Conservation (phyloP, 768 basidiomycete genomes). For the Leccinum olivaceopallidum region DNA sequence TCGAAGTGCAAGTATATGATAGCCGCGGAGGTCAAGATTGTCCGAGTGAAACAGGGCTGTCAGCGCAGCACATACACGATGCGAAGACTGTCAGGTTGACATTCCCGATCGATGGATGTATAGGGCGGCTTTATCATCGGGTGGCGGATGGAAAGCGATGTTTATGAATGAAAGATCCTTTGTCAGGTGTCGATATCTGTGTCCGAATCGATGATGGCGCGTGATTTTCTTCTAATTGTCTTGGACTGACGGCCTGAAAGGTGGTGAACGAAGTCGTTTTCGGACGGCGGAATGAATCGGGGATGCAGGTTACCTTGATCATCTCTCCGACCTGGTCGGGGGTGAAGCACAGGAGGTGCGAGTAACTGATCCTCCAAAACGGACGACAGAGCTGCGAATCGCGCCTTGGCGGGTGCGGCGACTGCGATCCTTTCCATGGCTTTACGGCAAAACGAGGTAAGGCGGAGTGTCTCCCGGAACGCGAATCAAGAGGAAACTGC, state of each 20-base stretch:
- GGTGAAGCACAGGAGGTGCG: slow-evolving; percentile 8
- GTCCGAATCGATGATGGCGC: slow-evolving; percentile 11
- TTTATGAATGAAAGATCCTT: slow-evolving; percentile 11
- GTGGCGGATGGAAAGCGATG: background rate
- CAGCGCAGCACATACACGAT: background rate
- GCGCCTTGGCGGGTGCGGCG: slow-evolving; percentile 19
- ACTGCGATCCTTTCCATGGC: slow-evolving; percentile 16
- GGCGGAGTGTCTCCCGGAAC: background rate
- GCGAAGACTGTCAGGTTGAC: background rate
- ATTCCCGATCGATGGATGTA: background rate
- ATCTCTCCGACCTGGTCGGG: slow-evolving; percentile 17
- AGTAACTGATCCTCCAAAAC: slow-evolving; percentile 20
- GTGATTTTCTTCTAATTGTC: background rate
- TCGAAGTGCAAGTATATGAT: background rate
- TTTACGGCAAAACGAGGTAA: slow-evolving; percentile 7
- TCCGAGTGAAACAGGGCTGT: background rate
- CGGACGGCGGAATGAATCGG: slow-evolving; percentile 1
- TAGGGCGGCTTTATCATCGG: background rate
- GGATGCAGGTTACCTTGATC: slow-evolving; percentile 4
- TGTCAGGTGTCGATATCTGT: slow-evolving; percentile 6
- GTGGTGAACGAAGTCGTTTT: background rate
- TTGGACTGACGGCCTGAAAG: background rate
- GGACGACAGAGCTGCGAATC: slow-evolving; percentile 3
- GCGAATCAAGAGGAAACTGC: background rate
- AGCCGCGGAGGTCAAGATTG: background rate